Base-by-base conservation (phyloP, 2,329 filamentous ascomycete species). In the Penicillium polonicum region DNA sequence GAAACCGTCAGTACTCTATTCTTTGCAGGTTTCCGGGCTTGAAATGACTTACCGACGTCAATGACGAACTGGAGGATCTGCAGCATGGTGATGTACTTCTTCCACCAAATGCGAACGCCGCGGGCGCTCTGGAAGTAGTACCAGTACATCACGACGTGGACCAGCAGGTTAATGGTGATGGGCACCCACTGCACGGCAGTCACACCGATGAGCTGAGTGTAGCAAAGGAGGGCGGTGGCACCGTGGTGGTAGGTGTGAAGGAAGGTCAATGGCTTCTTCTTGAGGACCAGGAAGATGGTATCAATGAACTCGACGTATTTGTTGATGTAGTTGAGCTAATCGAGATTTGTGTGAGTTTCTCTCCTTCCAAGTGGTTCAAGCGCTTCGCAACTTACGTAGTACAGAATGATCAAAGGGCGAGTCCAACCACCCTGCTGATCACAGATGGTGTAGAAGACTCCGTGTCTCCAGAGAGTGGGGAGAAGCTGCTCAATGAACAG, bases 131-230 rank as follows among this genome's bases (percentile, higher is more conserved):
- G 93, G 88, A 97, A 97, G 86, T 97, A 97, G 87, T 97, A 97
- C 92, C 92, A 97, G 88, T 97, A 97, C 93, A 97, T 97, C 74
- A 97, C 90, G 58, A 97, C 93, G 80, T 97, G 93, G 55, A 97
- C 93, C 63, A 86, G 86, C 72, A 97, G 80, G 84, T 97, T 97
- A 69, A 97, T 86, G 53, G 86, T 88, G 75, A 97, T 97, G 62
- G 89, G 88, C 55, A 96, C 91, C 93, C 93, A 97, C 60, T 92
- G 96, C 57, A 97, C 93, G 43, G 93, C 85, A 45, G 93, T 97
- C 72, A 90, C 86, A 67, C 93, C 93, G 71, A 96, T 88, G 65
- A 97, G 86, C 82, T 97, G 93, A 56, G 92, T 96, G 83, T 96
- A 97, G 89, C 93, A 97, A 69, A 97, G 89, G 64, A 97, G 88